Percentiles rank a stretch among this genome's conserved stretches.
phyloP scores from a whole-genome alignment of 163 green algal species.

The Chlamydomonas reinhardtii region DNA sequence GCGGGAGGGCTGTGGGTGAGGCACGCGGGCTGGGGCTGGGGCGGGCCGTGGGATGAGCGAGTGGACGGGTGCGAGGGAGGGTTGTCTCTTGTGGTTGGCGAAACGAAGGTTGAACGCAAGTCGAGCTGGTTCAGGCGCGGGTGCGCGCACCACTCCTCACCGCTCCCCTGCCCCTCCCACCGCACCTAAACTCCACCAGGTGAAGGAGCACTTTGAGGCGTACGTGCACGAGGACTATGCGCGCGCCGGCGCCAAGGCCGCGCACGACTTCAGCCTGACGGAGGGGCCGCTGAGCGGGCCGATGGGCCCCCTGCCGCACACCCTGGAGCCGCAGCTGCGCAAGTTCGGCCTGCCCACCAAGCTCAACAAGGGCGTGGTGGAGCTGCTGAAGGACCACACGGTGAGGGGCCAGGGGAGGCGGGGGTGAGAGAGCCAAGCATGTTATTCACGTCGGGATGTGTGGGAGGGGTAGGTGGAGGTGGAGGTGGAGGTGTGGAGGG shows the following conservation, averaged over 20 bases:
- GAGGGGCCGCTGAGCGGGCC: conserved; percentile 77
- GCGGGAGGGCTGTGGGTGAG: no score
- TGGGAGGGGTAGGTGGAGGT: no score
- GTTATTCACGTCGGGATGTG: no score
- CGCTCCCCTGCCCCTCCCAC: background rate
- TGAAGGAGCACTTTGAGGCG: conserved; percentile 62
- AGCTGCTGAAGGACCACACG: conserved; percentile 85
- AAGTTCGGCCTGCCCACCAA: conserved; percentile 93
- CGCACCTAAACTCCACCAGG: background rate
- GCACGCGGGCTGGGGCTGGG: no score
- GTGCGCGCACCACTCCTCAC: no score
- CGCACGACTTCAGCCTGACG: conserved; percentile 74
- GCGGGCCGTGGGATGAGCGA: no score
- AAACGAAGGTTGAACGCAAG: no score
- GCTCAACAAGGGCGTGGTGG: conserved; percentile 94
- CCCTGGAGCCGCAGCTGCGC: conserved; percentile 93
- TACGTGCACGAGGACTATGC: conserved; percentile 89
- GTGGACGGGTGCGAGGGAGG: no score
- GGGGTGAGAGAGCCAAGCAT: no score
- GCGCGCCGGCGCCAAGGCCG: conserved; percentile 78
- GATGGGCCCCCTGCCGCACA: conserved; percentile 89
- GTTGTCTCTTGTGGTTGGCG: no score
- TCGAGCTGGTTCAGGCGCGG: no score
- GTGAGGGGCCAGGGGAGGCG: conserved; percentile 59
- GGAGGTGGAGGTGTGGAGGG: no score